Evolutionary conservation across 164 flowering plant species (phyloP).

Genomic region (Chimonanthus praecox): DNA sequence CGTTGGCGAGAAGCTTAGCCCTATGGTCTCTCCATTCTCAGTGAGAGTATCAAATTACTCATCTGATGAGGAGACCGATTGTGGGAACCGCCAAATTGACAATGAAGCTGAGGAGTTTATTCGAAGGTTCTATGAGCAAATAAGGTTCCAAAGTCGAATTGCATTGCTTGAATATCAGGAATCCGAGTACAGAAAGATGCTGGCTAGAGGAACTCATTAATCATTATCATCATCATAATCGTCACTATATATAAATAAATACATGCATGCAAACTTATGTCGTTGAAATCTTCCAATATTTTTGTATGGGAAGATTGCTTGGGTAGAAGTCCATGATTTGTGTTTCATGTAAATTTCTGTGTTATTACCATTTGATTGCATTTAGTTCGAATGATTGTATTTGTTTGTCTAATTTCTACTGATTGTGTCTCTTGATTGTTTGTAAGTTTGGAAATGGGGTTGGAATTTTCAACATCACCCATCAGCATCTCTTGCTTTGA

Average conservation of each 20-base stretch:
- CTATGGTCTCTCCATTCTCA: slow-evolving; percentile 32
- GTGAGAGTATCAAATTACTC: slow-evolving; percentile 34
- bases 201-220: slow-evolving; percentile 15
- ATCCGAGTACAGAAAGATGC: slow-evolving; percentile 23
- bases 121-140: slow-evolving; percentile 47
- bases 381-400: background rate
- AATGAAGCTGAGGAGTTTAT: slow-evolving; percentile 56
- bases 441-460: background rate
- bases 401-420: background rate
- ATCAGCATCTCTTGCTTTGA: background rate
- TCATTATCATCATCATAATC: background rate
- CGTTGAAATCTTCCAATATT: slow-evolving; percentile 11
- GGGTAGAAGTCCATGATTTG: background rate
- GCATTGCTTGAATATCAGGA: slow-evolving; percentile 36
- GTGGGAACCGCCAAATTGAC: slow-evolving; percentile 24
- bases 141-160: slow-evolving; percentile 36
- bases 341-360: background rate
- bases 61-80: slow-evolving; percentile 23
- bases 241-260: background rate
- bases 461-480: background rate
- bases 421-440: background rate
- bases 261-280: background rate
- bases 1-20: slow-evolving; percentile 27
- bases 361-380: background rate
- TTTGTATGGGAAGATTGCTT: slow-evolving; percentile 12